Evolutionary conservation across 2,329 filamentous ascomycete genomes (phyloP), one percentile per base, ranked within the genome.

Genomic region (Penicillium concentricum): DNA sequence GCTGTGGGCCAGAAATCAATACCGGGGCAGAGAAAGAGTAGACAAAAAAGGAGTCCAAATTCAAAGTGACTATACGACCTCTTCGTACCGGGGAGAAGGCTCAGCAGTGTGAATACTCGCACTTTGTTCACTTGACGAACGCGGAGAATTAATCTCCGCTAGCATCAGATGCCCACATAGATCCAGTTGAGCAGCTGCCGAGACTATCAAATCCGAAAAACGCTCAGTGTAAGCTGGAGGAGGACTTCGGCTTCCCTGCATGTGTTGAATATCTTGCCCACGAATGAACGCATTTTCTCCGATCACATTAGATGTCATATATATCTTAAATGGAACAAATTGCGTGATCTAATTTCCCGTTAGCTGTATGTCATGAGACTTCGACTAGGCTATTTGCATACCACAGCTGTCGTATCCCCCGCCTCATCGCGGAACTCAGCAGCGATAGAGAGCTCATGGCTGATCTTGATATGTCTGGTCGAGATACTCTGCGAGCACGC

Each of bases 401-500:
- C 54, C 54, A 37, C 24, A 3, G 34, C 35, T 30, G 22, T 16
- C 1, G 22, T 30, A 24, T 24, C 4, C 4, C 42, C 42, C 1
- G 13, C 3, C 15, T 45, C 35, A 37, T 46, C n/a, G 5, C 15
- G 5, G 15, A 56, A 56, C n/a, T 56, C 20, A 5, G 54, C 54
- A 18, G 9, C 47, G 20, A 56, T 15, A 12, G 38, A 18, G 10
- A 56, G 12, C 9, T 52, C 41, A 28, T 56, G 54, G 13, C 9
- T 35, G 16, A 56, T 56, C 26, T 56, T 56, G 35, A 56, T 41
- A 7, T 28, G 26, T 20, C 28, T 52, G 1, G 34, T 56, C 4
- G 54, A 45, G 13, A 52, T 22, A 34, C 41, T 56, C 28, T 56
- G 54, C 16, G 54, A 56, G 18, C 54, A 56, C 1, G 26, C 26